These are phyloP conservation scores for Elsinoe australis DNA, from an alignment of 2,329 filamentous ascomycete genomes.

Conservation along the genomic window DNA sequence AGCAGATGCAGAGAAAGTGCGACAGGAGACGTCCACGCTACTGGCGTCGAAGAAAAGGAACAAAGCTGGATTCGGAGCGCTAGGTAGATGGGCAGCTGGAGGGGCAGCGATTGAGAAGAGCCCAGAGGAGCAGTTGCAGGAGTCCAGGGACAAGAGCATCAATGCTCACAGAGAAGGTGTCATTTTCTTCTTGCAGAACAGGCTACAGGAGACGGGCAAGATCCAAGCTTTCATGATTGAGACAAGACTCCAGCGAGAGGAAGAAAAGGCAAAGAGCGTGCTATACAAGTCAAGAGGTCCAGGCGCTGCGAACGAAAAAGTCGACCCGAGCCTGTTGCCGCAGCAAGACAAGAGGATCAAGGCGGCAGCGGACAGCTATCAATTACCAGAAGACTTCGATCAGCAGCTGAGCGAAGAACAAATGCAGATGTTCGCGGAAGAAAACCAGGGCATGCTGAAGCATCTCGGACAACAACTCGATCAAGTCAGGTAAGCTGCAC, in stretches of 20 bases:
- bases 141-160: conserved; percentile 59
- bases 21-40: conserved; percentile 65
- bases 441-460: conserved; percentile 85
- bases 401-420: conserved; percentile 54
- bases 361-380: not conserved
- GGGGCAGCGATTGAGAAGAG: conserved; percentile 46
- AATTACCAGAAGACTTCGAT: conserved; percentile 6
- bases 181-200: conserved; percentile 69
- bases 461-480: conserved; percentile 91
- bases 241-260: conserved; percentile 70
- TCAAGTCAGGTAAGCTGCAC: conserved; percentile 73
- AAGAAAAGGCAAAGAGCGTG: conserved; percentile 83
- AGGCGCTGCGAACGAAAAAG: conserved; percentile 9
- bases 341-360: conserved; percentile 12
- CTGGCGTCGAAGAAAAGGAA: conserved; percentile 64
- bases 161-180: conserved; percentile 72
- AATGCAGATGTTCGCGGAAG: conserved; percentile 84
- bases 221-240: conserved; percentile 91
- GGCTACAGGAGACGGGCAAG: conserved; percentile 66
- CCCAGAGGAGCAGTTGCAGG: conserved; percentile 62
- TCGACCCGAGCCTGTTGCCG: conserved; percentile 1
- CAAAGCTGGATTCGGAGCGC: conserved; percentile 53
- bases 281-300: conserved; percentile 57
- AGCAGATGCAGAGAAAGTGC: conserved; percentile 71
- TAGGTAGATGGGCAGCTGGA: conserved; percentile 61